Base-by-base conservation (phyloP, 495 filamentous ascomycete species). In the Neurospora sp. region DNA sequence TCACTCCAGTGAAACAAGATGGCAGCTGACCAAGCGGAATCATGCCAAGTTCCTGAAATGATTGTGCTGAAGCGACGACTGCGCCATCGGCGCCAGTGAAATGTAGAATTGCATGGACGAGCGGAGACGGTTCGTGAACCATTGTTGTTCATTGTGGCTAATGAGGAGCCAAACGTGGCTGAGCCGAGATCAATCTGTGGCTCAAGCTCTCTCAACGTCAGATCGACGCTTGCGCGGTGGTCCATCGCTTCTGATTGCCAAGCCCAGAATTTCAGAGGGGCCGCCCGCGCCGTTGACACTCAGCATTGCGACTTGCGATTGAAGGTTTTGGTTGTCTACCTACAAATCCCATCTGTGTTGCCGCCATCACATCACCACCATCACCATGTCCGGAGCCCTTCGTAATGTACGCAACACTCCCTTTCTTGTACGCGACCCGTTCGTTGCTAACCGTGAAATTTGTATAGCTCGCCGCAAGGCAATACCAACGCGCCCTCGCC, bases 401-500 rank as follows among this genome's bases (percentile, higher is more conserved):
- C 44, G 69, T 16, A 71, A 39, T 20, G 75, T 76, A 41, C 4
- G 40, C 40, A 5, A 16, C 4, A 41, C 40, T 5, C 40, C 0
- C 4, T 39, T 39, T 39, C 10, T 4, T 6, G 38, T 41, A 41
- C 14, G 12, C 40, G 40, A 39, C 1, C 40, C 14, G 5, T 41
- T 41, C 31, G 4, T 35, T 6, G 12, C 40, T 41, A 41, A 41
- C 12, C 12, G 4, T 4, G 40, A 14, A 40, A 41, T 41, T 16
- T 14, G 4, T 0, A 16, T 14, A 42, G 77, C 40, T 74, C 75
- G 77, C 76, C 27, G 71, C 69, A 39, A 71, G 71, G 39, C 74
- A 75, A 47, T 78, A 89, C 84, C 84, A 89, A 71, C 89, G 86
- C 82, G 89, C 91, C 73, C 83, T 96, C 71, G 83, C 86, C 75